Evolutionary conservation across 768 basidiomycete species (phyloP), one percentile per base, ranked within the genome.

Genomic region (Candolleomyces eurysporus): DNA sequence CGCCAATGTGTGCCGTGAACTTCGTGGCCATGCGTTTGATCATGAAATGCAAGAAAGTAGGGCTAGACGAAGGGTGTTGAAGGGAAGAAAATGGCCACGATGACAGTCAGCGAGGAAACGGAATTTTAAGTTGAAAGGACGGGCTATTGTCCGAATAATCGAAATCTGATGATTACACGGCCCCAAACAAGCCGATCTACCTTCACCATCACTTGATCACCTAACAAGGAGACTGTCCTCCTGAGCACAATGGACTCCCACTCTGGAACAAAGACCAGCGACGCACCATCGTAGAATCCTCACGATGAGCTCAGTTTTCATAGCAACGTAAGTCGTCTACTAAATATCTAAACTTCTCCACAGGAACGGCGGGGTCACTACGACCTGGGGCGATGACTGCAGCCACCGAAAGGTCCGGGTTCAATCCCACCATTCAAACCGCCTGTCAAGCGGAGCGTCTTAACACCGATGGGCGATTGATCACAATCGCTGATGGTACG

Each of bases 1-100:
- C 76, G 51, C 67, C 57, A 32, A 77, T 60, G 62, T 81, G 80
- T 13, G 75, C 71, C 26, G 77, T 75, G 46, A 83, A 68, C 70
- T 76, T 82, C 63, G 79, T 78, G 19, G 82, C 76, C 82, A 84
- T 83, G 68, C 80, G 75, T 73, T 77, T 82, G 58, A 84, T 75
- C 75, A 80, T 80, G 68, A 73, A 56, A 56, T 39, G 52, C 11
- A 21, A 39, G 4, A 31, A 53, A 9, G 72, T 63, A 64, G 58
- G 61, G 43, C 36, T 43, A 65, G 48, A 53, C 50, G 52, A 48
- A 65, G 39, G 42, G 30, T 43, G 40, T 40, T 58, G 45, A 57
- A 60, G 58, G 46, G 61, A 51, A 58, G 59, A 58, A 63, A 60
- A 49, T 40, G 26, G 31, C 48, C 13, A 49, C 6, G n/a, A 32